Conservation (phyloP, 2,329 filamentous ascomycete species). For the Apiospora arundinis region DNA sequence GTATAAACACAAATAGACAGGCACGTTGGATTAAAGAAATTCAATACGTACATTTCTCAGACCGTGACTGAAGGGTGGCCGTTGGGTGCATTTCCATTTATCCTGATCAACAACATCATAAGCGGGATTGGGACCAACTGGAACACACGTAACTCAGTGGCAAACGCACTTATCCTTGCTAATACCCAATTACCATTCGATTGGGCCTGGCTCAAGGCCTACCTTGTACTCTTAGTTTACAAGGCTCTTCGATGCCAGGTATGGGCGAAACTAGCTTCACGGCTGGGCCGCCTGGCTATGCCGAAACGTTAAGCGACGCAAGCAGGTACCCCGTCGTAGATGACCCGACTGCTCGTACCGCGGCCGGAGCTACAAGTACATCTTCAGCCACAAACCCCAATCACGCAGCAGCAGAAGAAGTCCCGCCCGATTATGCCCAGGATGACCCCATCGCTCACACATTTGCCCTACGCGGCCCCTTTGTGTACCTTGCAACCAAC, state of each 20-base stretch:
- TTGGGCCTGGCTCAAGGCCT: too few species aligned
- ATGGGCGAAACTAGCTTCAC: not conserved
- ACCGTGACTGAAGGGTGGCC: too few species aligned
- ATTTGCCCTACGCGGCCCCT: not conserved
- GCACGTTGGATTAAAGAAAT: too few species aligned
- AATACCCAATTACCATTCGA: too few species aligned
- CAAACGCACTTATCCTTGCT: too few species aligned
- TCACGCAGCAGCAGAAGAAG: not conserved
- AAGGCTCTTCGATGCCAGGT: not conserved
- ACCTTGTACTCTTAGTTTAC: too few species aligned
- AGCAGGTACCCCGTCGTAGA: not conserved
- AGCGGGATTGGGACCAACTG: not conserved
- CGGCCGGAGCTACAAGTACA: not conserved
- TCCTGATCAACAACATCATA: not conserved
- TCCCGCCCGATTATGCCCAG: not conserved
- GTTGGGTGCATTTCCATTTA: not conserved
- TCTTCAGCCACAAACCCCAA: too few species aligned
- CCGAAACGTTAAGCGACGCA: not conserved
- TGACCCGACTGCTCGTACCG: not conserved
- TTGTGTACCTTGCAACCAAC: not conserved
- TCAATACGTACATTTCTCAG: too few species aligned
- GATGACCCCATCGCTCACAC: not conserved
- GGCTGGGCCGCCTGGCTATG: not conserved
- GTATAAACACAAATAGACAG: too few species aligned
- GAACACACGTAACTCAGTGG: not conserved